Conservation (phyloP, 2,329 filamentous ascomycete species). For the Calonectria multiphialidica region DNA sequence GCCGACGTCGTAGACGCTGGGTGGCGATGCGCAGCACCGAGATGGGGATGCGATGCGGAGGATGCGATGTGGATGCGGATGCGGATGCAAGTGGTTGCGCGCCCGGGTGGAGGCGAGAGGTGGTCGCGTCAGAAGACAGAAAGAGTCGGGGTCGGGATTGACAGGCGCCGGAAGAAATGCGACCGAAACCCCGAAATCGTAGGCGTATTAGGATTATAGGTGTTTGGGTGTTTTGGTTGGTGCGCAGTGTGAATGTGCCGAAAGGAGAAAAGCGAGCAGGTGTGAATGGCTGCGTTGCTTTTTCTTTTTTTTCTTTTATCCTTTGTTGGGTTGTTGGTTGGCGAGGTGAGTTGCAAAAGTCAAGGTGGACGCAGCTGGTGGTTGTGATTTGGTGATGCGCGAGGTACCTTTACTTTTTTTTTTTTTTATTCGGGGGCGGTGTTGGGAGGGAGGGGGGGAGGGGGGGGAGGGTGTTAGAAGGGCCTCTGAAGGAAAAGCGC, state of each 20-base stretch:
- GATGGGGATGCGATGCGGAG: constrained; percentile 9
- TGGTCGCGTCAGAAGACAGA: constrained; percentile 6
- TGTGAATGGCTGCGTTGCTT: constrained; percentile 29
- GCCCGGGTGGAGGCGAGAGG: constrained; percentile 11
- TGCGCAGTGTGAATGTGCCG: constrained; percentile 34
- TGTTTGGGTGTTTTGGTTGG: not conserved
- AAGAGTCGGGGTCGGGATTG: not conserved
- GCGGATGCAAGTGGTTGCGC: constrained; percentile 13
- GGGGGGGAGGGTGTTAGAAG: constrained; percentile 44
- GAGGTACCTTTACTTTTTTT: constrained; percentile 39
- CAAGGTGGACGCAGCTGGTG: constrained; percentile 16
- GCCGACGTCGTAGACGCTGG: constrained; percentile 8
- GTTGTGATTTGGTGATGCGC: constrained; percentile 22
- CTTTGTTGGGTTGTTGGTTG: constrained; percentile 24
- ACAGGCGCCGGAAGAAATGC: constrained; percentile 12
- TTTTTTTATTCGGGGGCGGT: constrained; percentile 20
- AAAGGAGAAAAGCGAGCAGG: constrained; percentile 12
- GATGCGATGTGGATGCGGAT: not conserved
- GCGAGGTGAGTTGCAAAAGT: constrained; percentile 19
- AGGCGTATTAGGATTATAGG: constrained; percentile 18
- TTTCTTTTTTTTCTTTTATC: not conserved
- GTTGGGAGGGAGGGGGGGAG: constrained; percentile 29
- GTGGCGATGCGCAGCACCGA: constrained; percentile 21
- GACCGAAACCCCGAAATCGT: constrained; percentile 18
- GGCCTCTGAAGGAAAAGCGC: constrained; percentile 58